Evolutionary conservation across 768 basidiomycete genomes (phyloP).

Genomic region (Tylopilus plumbeoviolaceoides): DNA sequence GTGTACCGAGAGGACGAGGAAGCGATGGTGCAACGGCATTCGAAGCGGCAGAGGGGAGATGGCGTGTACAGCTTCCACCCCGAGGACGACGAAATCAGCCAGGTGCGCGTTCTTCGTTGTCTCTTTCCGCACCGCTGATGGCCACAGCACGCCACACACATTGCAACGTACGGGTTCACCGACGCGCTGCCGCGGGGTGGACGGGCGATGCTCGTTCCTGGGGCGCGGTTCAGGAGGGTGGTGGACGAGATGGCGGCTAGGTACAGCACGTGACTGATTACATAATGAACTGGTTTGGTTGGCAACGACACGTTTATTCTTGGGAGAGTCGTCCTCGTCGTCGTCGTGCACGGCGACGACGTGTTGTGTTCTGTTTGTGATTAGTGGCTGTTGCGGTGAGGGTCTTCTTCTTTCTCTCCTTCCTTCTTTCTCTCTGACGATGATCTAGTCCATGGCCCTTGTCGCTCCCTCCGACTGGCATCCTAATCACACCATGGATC

Average conservation of each 20-base stretch:
- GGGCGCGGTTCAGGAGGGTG: constrained; percentile 38
- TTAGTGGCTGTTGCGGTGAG: neutral
- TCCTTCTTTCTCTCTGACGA: neutral
- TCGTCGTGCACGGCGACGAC: neutral
- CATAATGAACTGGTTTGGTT: neutral
- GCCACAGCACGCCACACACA: constrained; percentile 21
- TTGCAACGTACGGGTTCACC: constrained; percentile 42
- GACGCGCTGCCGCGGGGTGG: constrained; percentile 52
- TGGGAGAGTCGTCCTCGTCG: neutral
- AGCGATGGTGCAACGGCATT: constrained; percentile 36
- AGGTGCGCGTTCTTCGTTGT: constrained; percentile 37
- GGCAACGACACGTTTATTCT: neutral
- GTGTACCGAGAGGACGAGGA: constrained; percentile 74
- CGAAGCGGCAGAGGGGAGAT: constrained; percentile 47
- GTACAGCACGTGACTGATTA: constrained; percentile 17
- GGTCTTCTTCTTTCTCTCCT: neutral
- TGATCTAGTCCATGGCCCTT: constrained; percentile 67
- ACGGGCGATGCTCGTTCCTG: constrained; percentile 59
- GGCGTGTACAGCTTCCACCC: constrained; percentile 77
- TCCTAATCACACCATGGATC: constrained; percentile 63
- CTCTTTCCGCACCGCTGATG: neutral
- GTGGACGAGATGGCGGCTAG: constrained; percentile 36
- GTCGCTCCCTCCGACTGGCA: constrained; percentile 77
- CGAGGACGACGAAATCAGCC: constrained; percentile 73
- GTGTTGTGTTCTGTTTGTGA: neutral